Conservation (phyloP, 2,329 filamentous ascomycete species). For the Celoporthe dispersa region DNA sequence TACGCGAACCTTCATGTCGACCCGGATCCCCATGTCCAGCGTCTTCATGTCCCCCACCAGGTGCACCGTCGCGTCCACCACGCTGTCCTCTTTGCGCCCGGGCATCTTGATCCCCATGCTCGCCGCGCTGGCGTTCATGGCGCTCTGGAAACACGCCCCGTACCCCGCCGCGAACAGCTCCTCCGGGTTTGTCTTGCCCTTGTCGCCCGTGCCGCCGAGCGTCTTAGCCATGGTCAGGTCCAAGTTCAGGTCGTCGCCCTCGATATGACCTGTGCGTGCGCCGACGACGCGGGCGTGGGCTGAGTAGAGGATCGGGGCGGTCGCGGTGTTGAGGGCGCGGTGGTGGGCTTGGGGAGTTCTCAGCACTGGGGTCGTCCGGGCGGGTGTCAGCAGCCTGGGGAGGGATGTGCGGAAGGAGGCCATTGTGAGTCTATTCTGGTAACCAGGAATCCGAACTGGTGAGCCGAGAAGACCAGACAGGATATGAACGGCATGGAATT, state of each 20-base stretch:
- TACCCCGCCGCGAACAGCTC: slow-evolving; percentile 53
- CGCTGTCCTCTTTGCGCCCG: slow-evolving; percentile 39
- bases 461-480: too few species aligned
- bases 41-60: slow-evolving; percentile 50
- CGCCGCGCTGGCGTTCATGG: slow-evolving; percentile 49
- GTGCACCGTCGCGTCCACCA: slow-evolving; percentile 48
- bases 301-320: slow-evolving; percentile 44
- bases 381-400: neutral
- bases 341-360: neutral
- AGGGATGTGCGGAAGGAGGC: neutral
- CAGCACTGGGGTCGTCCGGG: slow-evolving; percentile 27
- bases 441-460: too few species aligned
- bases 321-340: slow-evolving; percentile 44
- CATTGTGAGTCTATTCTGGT: neutral
- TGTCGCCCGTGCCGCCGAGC: slow-evolving; percentile 44
- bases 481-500: too few species aligned
- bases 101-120: slow-evolving; percentile 48
- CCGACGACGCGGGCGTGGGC: slow-evolving; percentile 44
- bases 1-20: slow-evolving; percentile 47
- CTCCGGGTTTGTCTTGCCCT: slow-evolving; percentile 50
- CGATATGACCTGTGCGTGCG: slow-evolving; percentile 39
- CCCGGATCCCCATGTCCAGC: slow-evolving; percentile 48
- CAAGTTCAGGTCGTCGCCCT: slow-evolving; percentile 37
- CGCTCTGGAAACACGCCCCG: slow-evolving; percentile 51
- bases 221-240: slow-evolving; percentile 49